Base-by-base conservation (phyloP, 305 asterid genomes). In the Petunia hybrid region DNA sequence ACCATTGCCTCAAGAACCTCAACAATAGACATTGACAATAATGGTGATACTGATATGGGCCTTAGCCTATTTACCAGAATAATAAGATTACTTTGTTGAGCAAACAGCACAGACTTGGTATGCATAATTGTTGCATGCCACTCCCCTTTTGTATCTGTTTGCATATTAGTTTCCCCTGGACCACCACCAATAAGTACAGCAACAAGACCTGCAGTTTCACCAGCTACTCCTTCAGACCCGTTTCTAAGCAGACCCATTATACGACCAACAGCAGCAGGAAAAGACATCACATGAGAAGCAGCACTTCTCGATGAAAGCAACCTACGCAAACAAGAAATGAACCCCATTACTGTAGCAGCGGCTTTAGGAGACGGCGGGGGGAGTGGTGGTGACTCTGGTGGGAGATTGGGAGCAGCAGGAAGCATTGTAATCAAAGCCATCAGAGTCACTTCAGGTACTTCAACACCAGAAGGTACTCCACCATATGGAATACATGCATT, bases 291-390 rank as follows among this genome's bases (percentile, higher is more conserved):
- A 56, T 94, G 98, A 13, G 98, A 94, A 63, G 98, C 98, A 82
- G 99, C 99, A 90, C 88, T 92, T 88, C 92, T 92, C 80, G 99
- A 97, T 80, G 97, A 83, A 83, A 97, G 89, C 93, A 97, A 84
- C 85, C 99, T 90, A 84, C 92, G 97, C 81, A 97, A 90, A 93
- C 99, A 97, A 85, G 95, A 91, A 82, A 94, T 84, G 83, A 97
- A 94, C 83, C 99, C 99, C 85, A 93, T 97, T 82, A 94, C 94
- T 67, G 98, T 97, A 65, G 99, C 98, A 82, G 99, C 99, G 46
- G 98, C 99, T 90, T 97, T 97, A 53, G 98, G 99, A 78, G 99
- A 97, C 61, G 98, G 99, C 4, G 98, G 97, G 65, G 99, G 99
- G 88, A 94, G 84, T 73, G 99, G 98, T 84, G 93, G 93, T 56